Percentiles rank a stretch among this genome's conserved stretches.
These are phyloP conservation scores for Porphyra umbilicalis DNA, from an alignment of 31 red algal species.

Conservation along the genomic window DNA sequence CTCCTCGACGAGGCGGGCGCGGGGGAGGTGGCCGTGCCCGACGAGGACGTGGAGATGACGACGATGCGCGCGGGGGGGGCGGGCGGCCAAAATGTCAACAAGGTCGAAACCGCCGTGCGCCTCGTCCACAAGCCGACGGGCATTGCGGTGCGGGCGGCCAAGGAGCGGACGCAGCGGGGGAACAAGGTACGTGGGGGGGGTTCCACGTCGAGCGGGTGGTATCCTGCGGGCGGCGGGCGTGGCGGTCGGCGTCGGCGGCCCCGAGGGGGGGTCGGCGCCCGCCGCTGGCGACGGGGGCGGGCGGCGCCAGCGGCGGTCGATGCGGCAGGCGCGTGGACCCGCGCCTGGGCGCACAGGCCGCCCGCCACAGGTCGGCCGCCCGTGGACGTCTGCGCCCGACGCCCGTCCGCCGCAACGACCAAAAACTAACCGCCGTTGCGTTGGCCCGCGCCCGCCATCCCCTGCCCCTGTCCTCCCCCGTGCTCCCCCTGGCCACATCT, in stretches of 20 bases:
- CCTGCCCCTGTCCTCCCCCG: not conserved
- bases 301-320: not conserved
- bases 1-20: slow-evolving; percentile 49
- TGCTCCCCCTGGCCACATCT: not conserved
- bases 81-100: slow-evolving; percentile 98
- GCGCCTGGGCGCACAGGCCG: too few relatives aligned
- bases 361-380: too few relatives aligned
- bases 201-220: too few relatives aligned
- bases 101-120: slow-evolving; percentile 89
- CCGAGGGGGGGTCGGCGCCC: too few relatives aligned
- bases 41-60: slow-evolving; percentile 70
- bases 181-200: slow-evolving; percentile 76
- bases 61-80: slow-evolving; percentile 94
- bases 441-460: not conserved
- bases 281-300: not conserved
- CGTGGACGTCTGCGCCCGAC: too few relatives aligned
- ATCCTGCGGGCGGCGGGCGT: too few relatives aligned
- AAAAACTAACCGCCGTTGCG: too few relatives aligned
- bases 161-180: slow-evolving; percentile 61
- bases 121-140: slow-evolving; percentile 75
- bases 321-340: too few relatives aligned
- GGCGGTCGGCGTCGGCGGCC: not conserved
- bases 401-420: too few relatives aligned
- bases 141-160: slow-evolving; percentile 59
- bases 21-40: slow-evolving; percentile 41